phyloP scores from a whole-genome alignment of 495 filamentous ascomycete genomes.

The Hypoxylon cercidicola region DNA sequence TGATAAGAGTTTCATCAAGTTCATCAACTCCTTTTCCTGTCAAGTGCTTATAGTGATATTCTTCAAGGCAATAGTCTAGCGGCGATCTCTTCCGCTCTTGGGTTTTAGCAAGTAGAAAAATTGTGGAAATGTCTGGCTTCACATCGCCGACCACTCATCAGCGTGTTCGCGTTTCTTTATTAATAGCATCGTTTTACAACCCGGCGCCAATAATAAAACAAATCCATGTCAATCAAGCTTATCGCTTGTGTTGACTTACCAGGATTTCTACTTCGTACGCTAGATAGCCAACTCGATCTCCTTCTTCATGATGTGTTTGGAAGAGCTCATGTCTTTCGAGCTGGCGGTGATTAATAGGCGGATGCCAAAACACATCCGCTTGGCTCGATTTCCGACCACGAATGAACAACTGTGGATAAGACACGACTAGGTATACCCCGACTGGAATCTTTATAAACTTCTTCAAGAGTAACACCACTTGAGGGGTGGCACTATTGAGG shows the following conservation, averaged over 20 bases:
- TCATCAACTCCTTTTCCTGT: not conserved
- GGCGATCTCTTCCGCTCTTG: conserved; percentile 26
- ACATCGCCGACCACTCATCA: conserved; percentile 12
- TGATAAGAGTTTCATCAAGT: not conserved
- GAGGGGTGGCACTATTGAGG: too few species aligned
- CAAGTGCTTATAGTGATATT: not conserved
- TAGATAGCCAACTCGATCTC: not conserved
- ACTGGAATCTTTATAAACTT: too few species aligned
- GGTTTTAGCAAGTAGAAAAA: not conserved
- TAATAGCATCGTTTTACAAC: conserved; percentile 3
- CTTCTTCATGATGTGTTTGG: too few species aligned
- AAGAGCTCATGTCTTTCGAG: too few species aligned
- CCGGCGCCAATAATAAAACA: not conserved
- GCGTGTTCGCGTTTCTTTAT: conserved; percentile 17
- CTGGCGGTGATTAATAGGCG: too few species aligned
- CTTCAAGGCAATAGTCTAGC: not conserved
- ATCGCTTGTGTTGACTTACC: not conserved
- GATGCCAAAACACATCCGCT: too few species aligned
- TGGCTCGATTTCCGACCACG: too few species aligned
- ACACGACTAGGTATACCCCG: too few species aligned
- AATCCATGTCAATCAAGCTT: not conserved
- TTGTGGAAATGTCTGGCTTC: conserved; percentile 18
- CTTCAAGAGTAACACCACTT: too few species aligned
- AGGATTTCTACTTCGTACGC: not conserved
- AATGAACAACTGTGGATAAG: too few species aligned